phyloP scores from a whole-genome alignment of 768 basidiomycete species.

The Suillus hirtellus region DNA sequence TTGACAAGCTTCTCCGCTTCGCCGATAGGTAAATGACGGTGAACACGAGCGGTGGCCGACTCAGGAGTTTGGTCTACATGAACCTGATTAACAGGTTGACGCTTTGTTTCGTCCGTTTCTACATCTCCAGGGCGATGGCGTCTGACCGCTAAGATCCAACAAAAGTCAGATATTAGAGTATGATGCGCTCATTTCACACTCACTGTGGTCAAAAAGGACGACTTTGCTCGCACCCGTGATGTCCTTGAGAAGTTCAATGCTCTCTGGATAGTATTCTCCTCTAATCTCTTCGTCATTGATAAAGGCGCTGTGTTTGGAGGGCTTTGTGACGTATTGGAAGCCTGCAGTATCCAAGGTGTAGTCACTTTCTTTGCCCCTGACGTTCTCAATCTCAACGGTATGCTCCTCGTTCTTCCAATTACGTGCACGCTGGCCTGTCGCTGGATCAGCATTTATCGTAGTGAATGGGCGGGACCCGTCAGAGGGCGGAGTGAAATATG shows the following conservation, averaged over 20 bases:
- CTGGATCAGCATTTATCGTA: conserved; percentile 35
- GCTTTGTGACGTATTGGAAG: conserved; percentile 43
- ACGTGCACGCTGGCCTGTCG: conserved; percentile 34
- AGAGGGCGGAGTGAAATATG: conserved; percentile 39
- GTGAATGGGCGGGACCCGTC: conserved; percentile 44
- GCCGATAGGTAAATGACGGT: conserved; percentile 47
- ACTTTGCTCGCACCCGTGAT: conserved; percentile 60
- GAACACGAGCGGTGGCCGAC: conserved; percentile 47
- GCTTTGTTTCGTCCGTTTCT: conserved; percentile 37
- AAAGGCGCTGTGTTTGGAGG: conserved; percentile 51
- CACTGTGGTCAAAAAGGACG: conserved; percentile 68
- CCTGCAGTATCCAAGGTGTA: conserved; percentile 50
- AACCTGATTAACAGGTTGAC: conserved; percentile 42
- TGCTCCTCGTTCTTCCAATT: conserved; percentile 38
- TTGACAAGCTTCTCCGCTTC: conserved; percentile 46
- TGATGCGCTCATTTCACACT: conserved; percentile 17
- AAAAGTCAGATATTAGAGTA: conserved; percentile 4
- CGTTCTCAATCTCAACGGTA: conserved; percentile 47
- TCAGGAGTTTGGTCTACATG: conserved; percentile 56
- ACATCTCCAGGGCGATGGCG: conserved; percentile 39
- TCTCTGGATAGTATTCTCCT: conserved; percentile 62
- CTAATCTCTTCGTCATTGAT: conserved; percentile 50
- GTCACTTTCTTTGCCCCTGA: conserved; percentile 49
- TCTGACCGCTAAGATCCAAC: conserved; percentile 42
- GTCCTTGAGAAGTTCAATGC: conserved; percentile 55